Conservation (phyloP, 1,284 basidiomycete species). For the Marasmius fiardii region DNA sequence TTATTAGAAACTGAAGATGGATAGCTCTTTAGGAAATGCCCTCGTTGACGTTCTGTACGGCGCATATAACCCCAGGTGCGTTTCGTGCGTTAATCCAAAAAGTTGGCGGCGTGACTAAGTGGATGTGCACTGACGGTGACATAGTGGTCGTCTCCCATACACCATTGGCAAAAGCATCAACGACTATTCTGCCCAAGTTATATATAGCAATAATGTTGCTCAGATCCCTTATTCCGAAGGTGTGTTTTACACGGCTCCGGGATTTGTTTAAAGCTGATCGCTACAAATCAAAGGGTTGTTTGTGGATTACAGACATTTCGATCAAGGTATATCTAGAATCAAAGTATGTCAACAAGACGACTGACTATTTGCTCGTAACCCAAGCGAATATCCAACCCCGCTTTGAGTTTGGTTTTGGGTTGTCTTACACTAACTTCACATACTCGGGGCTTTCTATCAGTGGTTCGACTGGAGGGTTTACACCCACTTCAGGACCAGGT, state of each 20-base stretch:
- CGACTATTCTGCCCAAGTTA: slow-evolving; percentile 54
- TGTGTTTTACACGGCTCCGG: neutral
- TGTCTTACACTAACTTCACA: slow-evolving; percentile 67
- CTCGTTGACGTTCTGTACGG: slow-evolving; percentile 63
- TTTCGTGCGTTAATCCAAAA: slow-evolving; percentile 30
- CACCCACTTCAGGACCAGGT: slow-evolving; percentile 36
- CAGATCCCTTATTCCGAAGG: slow-evolving; percentile 45
- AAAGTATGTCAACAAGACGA: too few species aligned
- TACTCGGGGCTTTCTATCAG: slow-evolving; percentile 43
- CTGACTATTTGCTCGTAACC: too few species aligned
- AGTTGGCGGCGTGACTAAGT: neutral
- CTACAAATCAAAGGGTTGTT: slow-evolving; percentile 32
- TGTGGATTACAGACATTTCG: slow-evolving; percentile 68
- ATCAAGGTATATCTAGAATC: too few species aligned
- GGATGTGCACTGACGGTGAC: slow-evolving; percentile 9
- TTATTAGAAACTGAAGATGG: neutral
- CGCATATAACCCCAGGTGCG: slow-evolving; percentile 60
- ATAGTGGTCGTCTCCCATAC: slow-evolving; percentile 50
- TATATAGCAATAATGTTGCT: slow-evolving; percentile 30
- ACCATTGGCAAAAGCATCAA: slow-evolving; percentile 55
- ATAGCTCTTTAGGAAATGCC: slow-evolving; percentile 42
- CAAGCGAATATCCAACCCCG: slow-evolving; percentile 53
- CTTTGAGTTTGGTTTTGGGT: slow-evolving; percentile 68
- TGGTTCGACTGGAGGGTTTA: slow-evolving; percentile 36
- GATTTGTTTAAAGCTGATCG: neutral